These are phyloP conservation scores for Cubamyces sp. DNA, from an alignment of 768 basidiomycete species.

Conservation along the genomic window DNA sequence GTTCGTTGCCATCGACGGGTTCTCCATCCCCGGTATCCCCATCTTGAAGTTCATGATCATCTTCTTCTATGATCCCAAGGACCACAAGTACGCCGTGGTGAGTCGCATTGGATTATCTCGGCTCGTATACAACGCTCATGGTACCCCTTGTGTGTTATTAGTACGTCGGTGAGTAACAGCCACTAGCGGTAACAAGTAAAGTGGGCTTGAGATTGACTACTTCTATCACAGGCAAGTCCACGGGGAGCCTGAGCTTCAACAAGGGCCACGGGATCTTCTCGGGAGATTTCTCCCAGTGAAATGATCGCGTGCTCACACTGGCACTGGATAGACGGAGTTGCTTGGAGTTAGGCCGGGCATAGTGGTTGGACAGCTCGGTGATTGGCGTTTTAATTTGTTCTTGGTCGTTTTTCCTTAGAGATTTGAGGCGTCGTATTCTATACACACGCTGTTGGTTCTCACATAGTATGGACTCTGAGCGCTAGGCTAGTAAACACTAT, in stretches of 20 bases:
- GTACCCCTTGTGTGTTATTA: neutral
- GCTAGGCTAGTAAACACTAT: neutral
- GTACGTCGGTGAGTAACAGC: neutral
- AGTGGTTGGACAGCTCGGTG: too few species aligned
- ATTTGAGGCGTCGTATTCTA: too few species aligned
- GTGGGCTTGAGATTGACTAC: neutral
- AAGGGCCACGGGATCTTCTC: too few species aligned
- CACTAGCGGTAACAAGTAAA: neutral
- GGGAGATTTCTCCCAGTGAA: too few species aligned
- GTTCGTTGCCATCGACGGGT: neutral
- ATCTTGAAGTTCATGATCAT: neutral
- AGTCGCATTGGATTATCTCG: neutral
- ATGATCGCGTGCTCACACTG: too few species aligned
- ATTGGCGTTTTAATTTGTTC: too few species aligned
- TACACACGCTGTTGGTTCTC: neutral
- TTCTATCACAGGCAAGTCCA: neutral
- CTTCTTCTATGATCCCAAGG: neutral
- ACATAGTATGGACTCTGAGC: neutral
- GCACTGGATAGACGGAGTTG: too few species aligned
- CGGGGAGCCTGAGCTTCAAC: neutral
- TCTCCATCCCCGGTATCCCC: neutral
- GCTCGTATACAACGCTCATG: neutral
- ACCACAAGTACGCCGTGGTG: neutral
- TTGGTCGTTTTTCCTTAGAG: too few species aligned
- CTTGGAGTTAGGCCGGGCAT: too few species aligned